Percentiles rank a stretch among this genome's conserved stretches.
Conservation (phyloP, 75 land plant species). For the Ceratopteris richardii region DNA sequence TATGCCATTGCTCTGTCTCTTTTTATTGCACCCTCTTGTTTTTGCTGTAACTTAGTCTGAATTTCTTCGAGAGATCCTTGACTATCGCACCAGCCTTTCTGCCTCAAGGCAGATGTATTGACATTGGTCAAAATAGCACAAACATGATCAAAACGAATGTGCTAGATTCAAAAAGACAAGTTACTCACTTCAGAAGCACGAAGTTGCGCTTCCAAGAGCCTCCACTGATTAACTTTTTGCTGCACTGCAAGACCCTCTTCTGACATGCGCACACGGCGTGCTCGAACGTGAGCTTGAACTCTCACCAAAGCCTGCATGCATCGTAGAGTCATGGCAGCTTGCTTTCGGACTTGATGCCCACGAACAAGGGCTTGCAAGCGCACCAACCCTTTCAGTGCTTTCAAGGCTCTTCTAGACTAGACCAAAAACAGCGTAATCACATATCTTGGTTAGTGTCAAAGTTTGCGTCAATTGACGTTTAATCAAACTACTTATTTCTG, state of each 20-base stretch:
- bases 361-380: slow-evolving; percentile 72
- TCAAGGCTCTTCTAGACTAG: slow-evolving; percentile 55
- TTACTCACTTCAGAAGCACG: slow-evolving; percentile 73
- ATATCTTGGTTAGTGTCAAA: not conserved
- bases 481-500: not conserved
- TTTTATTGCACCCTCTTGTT: slow-evolving; percentile 72
- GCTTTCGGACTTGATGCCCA: slow-evolving; percentile 57
- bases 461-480: not conserved
- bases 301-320: slow-evolving; percentile 95
- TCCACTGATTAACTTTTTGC: slow-evolving; percentile 40
- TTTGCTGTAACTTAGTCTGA: slow-evolving; percentile 55
- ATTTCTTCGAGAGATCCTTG: slow-evolving; percentile 50
- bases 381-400: slow-evolving; percentile 62
- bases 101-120: no score
- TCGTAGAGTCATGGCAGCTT: slow-evolving; percentile 76
- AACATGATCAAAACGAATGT: not conserved
- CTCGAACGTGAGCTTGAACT: slow-evolving; percentile 85
- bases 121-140: slow-evolving; percentile 2
- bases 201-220: slow-evolving; percentile 39
- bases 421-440: not conserved
- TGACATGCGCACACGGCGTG: slow-evolving; percentile 86
- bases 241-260: slow-evolving; percentile 85
- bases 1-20: slow-evolving; percentile 73
- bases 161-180: no score
- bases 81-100: slow-evolving; percentile 84